phyloP scores from a whole-genome alignment of 2,329 filamentous ascomycete genomes.

The Fusarium bactridioides region DNA sequence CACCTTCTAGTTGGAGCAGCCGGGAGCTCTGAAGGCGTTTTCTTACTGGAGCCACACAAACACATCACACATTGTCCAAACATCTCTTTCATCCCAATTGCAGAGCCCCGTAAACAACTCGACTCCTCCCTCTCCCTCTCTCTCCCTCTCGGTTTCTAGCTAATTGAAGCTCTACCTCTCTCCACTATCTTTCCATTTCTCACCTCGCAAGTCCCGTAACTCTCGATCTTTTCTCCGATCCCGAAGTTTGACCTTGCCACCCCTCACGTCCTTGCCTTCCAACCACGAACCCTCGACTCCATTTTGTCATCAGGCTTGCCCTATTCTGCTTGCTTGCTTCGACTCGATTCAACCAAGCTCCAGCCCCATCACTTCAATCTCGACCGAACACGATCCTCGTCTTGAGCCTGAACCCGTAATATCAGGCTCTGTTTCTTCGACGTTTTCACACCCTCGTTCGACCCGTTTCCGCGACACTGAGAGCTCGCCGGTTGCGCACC shows the following conservation, averaged over 20 bases:
- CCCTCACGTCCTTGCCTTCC: constrained; percentile 37
- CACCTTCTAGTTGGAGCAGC: not conserved
- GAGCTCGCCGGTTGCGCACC: constrained; percentile 30
- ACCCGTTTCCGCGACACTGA: constrained; percentile 27
- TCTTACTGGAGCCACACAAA: constrained; percentile 21
- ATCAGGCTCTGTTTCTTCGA: constrained; percentile 6
- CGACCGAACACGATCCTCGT: constrained; percentile 29
- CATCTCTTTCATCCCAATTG: constrained; percentile 27
- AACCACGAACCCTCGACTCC: constrained; percentile 34
- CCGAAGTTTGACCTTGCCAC: constrained; percentile 29
- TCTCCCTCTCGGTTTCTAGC: constrained; percentile 19
- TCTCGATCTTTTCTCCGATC: constrained; percentile 14
- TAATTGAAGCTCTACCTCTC: constrained; percentile 15
- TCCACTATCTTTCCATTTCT: constrained; percentile 16
- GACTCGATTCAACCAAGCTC: constrained; percentile 6
- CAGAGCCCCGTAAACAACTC: constrained; percentile 20
- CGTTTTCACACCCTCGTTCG: constrained; percentile 16
- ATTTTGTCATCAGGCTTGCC: constrained; percentile 37
- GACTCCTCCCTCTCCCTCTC: constrained; percentile 3
- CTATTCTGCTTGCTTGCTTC: constrained; percentile 24
- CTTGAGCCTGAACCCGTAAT: constrained; percentile 6
- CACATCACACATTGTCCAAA: constrained; percentile 34
- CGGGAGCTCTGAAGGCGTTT: constrained; percentile 21
- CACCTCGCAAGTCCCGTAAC: constrained; percentile 18
- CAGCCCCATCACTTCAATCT: not conserved